Conservation (phyloP, 257 asterid species). For the Solanum lignicaule region DNA sequence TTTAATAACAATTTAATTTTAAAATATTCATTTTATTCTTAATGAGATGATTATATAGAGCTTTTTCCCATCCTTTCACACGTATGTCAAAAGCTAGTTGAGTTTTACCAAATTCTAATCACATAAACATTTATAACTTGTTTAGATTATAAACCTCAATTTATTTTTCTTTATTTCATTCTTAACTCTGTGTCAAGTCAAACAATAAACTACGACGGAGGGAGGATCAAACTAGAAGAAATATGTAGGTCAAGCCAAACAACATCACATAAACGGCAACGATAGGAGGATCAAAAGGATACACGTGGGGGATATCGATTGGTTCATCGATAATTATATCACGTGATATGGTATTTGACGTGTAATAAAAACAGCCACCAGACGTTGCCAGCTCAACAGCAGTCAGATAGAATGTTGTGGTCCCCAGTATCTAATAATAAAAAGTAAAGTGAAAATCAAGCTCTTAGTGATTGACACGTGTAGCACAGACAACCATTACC, state of each 20-base stretch:
- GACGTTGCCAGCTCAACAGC: constrained; percentile 18
- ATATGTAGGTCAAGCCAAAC: neutral
- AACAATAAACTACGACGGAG: neutral
- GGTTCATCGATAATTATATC: neutral
- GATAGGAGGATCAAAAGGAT: neutral
- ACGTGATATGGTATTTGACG: constrained; percentile 6
- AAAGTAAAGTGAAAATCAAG: constrained; percentile 15
- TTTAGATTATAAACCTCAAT: too few relatives aligned
- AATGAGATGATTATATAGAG: too few relatives aligned
- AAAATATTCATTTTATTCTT: neutral
- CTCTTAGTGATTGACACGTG: constrained; percentile 20
- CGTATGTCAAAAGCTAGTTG: neutral
- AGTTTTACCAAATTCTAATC: neutral
- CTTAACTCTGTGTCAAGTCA: neutral
- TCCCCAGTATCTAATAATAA: constrained; percentile 22
- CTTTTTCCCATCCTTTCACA: neutral
- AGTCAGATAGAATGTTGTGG: neutral
- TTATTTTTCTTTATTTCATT: neutral
- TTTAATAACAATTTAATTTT: too few relatives aligned
- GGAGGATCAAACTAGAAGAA: neutral
- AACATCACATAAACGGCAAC: too few relatives aligned
- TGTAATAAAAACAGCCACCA: constrained; percentile 1
- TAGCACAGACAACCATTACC: constrained; percentile 1
- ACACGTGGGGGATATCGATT: neutral
- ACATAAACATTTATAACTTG: neutral